Conservation (phyloP, 306 rosid species). For the Sechiopsis laciniata region DNA sequence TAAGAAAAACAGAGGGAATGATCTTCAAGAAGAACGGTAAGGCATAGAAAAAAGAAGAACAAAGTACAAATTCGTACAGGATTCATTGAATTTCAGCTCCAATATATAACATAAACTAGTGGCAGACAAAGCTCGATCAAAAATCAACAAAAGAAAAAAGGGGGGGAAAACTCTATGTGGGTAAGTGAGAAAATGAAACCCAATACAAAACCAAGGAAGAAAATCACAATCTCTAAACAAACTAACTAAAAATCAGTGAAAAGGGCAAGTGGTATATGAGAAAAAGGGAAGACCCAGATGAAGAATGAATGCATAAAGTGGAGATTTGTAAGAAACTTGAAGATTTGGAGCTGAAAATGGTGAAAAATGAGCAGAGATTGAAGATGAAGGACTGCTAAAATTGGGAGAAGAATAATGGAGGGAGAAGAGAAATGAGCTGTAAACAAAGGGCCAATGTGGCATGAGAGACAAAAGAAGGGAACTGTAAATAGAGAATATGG, state of each 20-base stretch:
- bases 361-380: neutral
- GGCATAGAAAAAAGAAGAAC: conserved; percentile 33
- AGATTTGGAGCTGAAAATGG: neutral
- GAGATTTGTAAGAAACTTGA: neutral
- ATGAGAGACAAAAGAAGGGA: conserved; percentile 38
- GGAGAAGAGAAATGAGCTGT: conserved; percentile 1
- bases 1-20: conserved; percentile 34
- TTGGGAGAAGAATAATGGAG: neutral
- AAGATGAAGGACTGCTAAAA: conserved; percentile 15
- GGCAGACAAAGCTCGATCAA: conserved; percentile 19
- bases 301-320: conserved; percentile 3
- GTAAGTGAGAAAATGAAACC: conserved; percentile 9
- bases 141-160: neutral
- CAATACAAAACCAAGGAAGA: neutral
- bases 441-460: conserved; percentile 21
- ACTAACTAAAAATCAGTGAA: neutral
- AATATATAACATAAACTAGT: neutral
- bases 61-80: conserved; percentile 24
- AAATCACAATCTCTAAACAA: conserved; percentile 11
- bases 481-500: conserved; percentile 43
- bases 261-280: neutral
- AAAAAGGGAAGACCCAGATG: conserved; percentile 2
- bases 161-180: neutral
- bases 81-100: conserved; percentile 34
- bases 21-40: conserved; percentile 28